phyloP scores from a whole-genome alignment of 192 early-diverging fungal genomes.

The Paraglomus brasilianum region DNA sequence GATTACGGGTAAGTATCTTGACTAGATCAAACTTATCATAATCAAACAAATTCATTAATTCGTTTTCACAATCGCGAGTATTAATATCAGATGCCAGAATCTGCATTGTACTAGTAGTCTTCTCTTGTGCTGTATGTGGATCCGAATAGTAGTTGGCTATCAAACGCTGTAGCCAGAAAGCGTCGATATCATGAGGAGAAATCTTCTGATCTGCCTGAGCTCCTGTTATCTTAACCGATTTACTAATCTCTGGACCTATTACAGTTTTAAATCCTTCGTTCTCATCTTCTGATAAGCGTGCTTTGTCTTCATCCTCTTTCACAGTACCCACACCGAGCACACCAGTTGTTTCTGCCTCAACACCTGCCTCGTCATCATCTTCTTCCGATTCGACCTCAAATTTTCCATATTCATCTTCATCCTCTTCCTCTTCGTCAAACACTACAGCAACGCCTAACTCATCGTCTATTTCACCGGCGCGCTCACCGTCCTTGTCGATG shows the following conservation, averaged over 20 bases:
- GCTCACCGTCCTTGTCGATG: constrained; percentile 57
- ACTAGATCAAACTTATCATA: constrained; percentile 96
- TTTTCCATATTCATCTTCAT: constrained; percentile 71
- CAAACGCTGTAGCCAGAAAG: constrained; percentile 95
- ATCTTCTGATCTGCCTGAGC: constrained; percentile 44
- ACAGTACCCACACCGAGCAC: constrained; percentile 38
- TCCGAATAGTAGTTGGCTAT: constrained; percentile 83
- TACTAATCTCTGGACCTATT: constrained; percentile 38
- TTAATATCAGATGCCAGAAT: constrained; percentile 69
- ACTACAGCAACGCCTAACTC: constrained; percentile 92
- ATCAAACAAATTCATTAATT: constrained; percentile 93
- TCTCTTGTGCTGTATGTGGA: constrained; percentile 83
- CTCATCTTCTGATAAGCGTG: constrained; percentile 54
- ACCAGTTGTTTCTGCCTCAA: constrained; percentile 41
- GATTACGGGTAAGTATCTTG: constrained; percentile 81
- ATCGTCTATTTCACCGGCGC: constrained; percentile 70
- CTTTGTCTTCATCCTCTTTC: constrained; percentile 54
- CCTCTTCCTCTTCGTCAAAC: constrained; percentile 94
- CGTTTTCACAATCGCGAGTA: constrained; percentile 91
- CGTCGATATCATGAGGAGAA: constrained; percentile 84
- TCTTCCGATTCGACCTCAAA: constrained; percentile 66
- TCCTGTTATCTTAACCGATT: constrained; percentile 40
- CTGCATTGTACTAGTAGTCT: constrained; percentile 72
- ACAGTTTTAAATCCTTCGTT: constrained; percentile 57
- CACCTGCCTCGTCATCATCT: constrained; percentile 55